Base-by-base conservation (phyloP, 75 land plant genomes). In the Picea glauca region DNA sequence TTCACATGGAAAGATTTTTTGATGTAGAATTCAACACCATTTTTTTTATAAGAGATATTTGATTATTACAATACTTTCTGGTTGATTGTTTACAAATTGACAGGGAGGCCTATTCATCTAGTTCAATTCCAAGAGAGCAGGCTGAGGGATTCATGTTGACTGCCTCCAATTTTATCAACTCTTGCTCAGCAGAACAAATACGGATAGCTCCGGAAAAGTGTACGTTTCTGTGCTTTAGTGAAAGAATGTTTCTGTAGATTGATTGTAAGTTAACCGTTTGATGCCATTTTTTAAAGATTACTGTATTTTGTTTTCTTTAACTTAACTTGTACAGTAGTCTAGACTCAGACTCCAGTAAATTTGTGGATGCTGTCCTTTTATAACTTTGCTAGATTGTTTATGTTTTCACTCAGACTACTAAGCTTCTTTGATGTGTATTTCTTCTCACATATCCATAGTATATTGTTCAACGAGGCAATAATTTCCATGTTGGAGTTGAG, bases 191-290 rank as follows among this genome's bases (percentile, higher is more conserved):
- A 58, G 96, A 90, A 72, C 99, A 97, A 78, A 95, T 94, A 60
- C 92, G 88, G 32, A 38, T 88, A 76, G 95, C 88, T 32, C 87
- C 94, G 63, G 98, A 95, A 17, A 97, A 97, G 85, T 97, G 98
- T 97, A 91, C 33, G 75, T 38, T 68, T 40, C 61, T 46, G 35
- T 46, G 20, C 50, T 43, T 32, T 18, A 9, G 4, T 33, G 26
- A 75, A 74, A 43, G 50, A 60, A 57, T 65, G 60, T 54, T 50
- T 21, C 23, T 59, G 15, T n/a, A 57, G 12, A 32, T 15, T 57
- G 58, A n/a, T 54, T 66, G 13, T 58, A 15, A 58, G 58, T 63
- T 54, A 20, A 60, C 50, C n/a, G 15, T 54, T 46, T 66, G 26
- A 80, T 74, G 21, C n/a, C 72, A 13, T 58, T 74, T 83, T n/a